A percentile compares a stretch with the other conserved stretches of the same genome.
Conservation (phyloP, 1,284 basidiomycete genomes). For the Ustilago shanxiensis region DNA sequence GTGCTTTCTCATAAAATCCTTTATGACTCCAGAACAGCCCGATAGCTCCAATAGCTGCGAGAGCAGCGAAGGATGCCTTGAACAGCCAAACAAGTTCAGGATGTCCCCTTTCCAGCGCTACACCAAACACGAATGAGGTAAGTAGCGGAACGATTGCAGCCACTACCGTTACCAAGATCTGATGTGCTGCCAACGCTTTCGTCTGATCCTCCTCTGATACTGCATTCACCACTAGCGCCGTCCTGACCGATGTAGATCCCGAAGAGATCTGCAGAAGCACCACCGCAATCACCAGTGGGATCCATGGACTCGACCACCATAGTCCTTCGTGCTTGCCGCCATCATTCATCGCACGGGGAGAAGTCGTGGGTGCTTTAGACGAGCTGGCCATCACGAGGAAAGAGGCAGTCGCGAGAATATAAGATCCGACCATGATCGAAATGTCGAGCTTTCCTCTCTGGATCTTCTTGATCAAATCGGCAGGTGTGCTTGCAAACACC, state of each 20-base stretch:
- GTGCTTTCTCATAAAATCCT: constrained; percentile 50
- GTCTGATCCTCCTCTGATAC: constrained; percentile 57
- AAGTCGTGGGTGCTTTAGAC: constrained; percentile 25
- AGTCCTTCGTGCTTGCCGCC: neutral
- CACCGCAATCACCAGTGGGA: constrained; percentile 46
- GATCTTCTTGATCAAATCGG: constrained; percentile 52
- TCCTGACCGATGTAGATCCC: constrained; percentile 56
- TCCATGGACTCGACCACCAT: constrained; percentile 53
- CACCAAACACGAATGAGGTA: constrained; percentile 56
- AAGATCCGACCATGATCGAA: constrained; percentile 48
- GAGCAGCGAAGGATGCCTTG: constrained; percentile 49
- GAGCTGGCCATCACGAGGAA: constrained; percentile 51
- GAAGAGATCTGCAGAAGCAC: constrained; percentile 55
- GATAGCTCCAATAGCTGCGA: constrained; percentile 36
- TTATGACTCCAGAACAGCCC: constrained; percentile 51
- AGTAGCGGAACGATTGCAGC: constrained; percentile 57
- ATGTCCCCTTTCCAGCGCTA: constrained; percentile 46
- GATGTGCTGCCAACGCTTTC: constrained; percentile 59
- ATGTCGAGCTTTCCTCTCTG: constrained; percentile 61
- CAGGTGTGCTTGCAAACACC: constrained; percentile 39
- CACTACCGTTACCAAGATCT: constrained; percentile 59
- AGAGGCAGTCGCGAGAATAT: constrained; percentile 27
- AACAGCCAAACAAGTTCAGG: constrained; percentile 61
- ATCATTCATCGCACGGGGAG: neutral
- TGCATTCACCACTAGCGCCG: constrained; percentile 59